Percentiles rank a stretch among this genome's conserved stretches.
Evolutionary conservation across 805 yeast species (phyloP).

Genomic region (Saturnispora hagleri): DNA sequence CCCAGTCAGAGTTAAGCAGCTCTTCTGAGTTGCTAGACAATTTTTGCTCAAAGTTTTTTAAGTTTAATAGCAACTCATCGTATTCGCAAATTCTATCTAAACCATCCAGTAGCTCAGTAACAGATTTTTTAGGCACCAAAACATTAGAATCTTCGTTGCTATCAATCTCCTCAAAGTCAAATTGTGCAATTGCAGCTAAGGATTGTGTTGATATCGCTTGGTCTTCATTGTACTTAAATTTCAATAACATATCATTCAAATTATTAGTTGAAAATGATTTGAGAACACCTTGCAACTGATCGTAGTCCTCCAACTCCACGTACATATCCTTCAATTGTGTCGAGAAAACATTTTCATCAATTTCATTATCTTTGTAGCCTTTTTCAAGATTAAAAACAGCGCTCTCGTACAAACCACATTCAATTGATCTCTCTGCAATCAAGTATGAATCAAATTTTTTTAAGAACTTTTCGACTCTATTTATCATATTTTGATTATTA

Average conservation of each 20-base stretch:
- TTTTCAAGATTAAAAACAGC: conserved; percentile 82
- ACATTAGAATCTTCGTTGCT: conserved; percentile 12
- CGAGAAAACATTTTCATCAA: conserved; percentile 33
- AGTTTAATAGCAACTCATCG: conserved; percentile 48
- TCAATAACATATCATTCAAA: conserved; percentile 65
- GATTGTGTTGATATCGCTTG: conserved; percentile 87
- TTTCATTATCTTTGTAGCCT: conserved; percentile 37
- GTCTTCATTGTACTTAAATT: conserved; percentile 75
- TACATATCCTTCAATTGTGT: conserved; percentile 67
- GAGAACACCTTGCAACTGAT: conserved; percentile 79
- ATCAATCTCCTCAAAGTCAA: conserved; percentile 20
- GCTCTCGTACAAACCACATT: conserved; percentile 79
- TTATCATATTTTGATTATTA: neutral
- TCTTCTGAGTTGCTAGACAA: conserved; percentile 11
- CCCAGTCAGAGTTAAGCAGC: conserved; percentile 39
- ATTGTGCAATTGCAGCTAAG: conserved; percentile 53
- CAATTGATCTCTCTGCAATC: conserved; percentile 70
- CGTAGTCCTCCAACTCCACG: conserved; percentile 80
- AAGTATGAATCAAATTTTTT: conserved; percentile 52
- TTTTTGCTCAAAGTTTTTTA: conserved; percentile 29
- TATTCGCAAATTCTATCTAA: conserved; percentile 69
- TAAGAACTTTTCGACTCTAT: conserved; percentile 40
- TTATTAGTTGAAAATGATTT: conserved; percentile 61
- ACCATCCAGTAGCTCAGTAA: conserved; percentile 55
- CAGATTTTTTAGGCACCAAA: conserved; percentile 24